Base-by-base conservation (phyloP, 495 filamentous ascomycete species). In the Neurospora discreta region DNA sequence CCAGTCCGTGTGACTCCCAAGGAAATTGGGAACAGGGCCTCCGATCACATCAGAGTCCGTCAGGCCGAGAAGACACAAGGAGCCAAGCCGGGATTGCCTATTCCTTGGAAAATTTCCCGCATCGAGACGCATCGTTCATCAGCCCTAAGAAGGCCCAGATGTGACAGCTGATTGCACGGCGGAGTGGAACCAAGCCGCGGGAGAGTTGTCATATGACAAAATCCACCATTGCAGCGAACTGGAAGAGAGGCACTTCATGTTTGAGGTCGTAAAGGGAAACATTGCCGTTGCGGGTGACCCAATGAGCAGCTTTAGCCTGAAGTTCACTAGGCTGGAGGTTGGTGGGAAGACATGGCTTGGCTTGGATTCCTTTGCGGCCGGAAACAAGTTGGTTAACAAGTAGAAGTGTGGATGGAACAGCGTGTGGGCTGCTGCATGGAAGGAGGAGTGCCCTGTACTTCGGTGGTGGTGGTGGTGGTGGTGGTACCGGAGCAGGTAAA, bases 41-140 rank as follows among this genome's bases (percentile, higher is more conserved):
- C 46, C 11, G 46, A 58, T 30, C 46, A n/a, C n/a, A n/a, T 58
- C 11, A 58, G 15, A 11, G 5, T 26, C 3, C 23, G 46, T 6
- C 46, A 58, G 11, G 6, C 46, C 1, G 23, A 58, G 0, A 11
- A 58, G 23, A 15, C 23, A 15, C 10, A 20, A 2, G 23, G 8
- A 23, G 23, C 20, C 10, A 23, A 58, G 46, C 20, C 11, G 13
- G 20, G 30, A 15, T 13, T 23, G 7, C 46, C 46, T 11, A 58
- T 58, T 5, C 69, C 72, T 1, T 74, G 70, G 72, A 5, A 71
- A 38, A 60, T 74, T 36, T 40, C 72, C 33, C 20, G 5, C 20
- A 41, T 74, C 18, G 38, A 18, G 1, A 74, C 72, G 0, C 58
- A 41, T 23, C 44, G 70, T 5, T 70, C 70, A 33, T 74, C 13